Evolutionary conservation across 2,329 filamentous ascomycete genomes (phyloP), one percentile per base, ranked within the genome.

Genomic region (Grosmannia clavigera): DNA sequence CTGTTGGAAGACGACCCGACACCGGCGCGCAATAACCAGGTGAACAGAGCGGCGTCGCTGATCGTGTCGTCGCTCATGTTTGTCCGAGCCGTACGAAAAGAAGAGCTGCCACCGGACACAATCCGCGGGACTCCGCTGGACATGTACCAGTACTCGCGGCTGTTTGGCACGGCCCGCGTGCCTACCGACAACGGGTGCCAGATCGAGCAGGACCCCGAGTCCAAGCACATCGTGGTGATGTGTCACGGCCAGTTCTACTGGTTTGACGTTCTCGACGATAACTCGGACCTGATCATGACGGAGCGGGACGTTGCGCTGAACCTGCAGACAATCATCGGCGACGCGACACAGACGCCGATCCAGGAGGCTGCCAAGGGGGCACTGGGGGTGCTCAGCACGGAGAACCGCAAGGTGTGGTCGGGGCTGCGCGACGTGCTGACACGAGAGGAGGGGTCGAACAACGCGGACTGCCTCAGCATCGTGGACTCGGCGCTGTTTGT

Each of bases 221-320:
- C 92, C 3, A 95, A 91, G 74, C 94, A 99, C 71, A 79, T 99
- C 46, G 88, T 96, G 11, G 90, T 97, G 52, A 81, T 97, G 74
- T 95, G 90, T 69, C 89, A 92, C 65, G 94, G 94, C 1, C 94
- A 99, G 66, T 92, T 97, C 68, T 99, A 99, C 74, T 97, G 92
- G 92, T 99, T 99, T 67, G 94, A 99, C 71, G 92, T 96, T 2
- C 78, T 99, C 22, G 94, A 99, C 67, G 87, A 92, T 66, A 95
- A 96, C 72, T 88, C 88, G 7, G 94, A 99, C 71, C 76, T 95
- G 60, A 96, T 99, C 73, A 97, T 97, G 92, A 92, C 87, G 0
- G 94, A 97, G 72, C 92, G 90, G 71, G 94, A 99, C 68, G 82
- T 99, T 59, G 85, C 88, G 7, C 79, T 96, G 69, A 97, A 99